Evolutionary conservation across 192 early-diverging fungal genomes (phyloP), one percentile per base, ranked within the genome.

Genomic region (Rhizoclosmatium sp.): DNA sequence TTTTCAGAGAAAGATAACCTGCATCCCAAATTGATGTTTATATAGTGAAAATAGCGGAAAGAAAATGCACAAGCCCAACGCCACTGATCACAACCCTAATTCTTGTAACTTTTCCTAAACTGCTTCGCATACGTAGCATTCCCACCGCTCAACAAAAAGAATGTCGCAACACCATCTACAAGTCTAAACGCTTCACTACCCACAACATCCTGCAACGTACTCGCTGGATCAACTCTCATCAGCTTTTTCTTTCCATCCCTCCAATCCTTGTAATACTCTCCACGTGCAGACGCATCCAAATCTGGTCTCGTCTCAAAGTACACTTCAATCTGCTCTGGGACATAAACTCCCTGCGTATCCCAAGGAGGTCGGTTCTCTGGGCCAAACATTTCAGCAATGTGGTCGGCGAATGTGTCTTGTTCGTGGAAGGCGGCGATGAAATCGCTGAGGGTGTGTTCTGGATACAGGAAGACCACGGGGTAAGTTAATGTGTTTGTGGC

Each of bases 391-490:
- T 90, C 83, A 40, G 89, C 87, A 5, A 99, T 81, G 79, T 98
- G 96, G 69, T 96, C 95, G 59, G 82, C 75, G 75, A 99, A 93
- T 23, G 95, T 91, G 69, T 88, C 84, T 12, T 89, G 80, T 85
- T 99, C 98, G 85, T 95, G 86, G 77, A 97, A 97, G 46, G 83
- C 84, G 70, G 91, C 86, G 65, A 99, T 94, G 65, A 94, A 87
- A 82, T 99, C 98, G 2, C 93, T 93, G 75, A 99, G 90, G 72
- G 92, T 92, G 77, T 92, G 84, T 84, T 99, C 96, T 39, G 98
- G 98, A 81, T 99, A 99, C 80, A 98, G 82, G 70, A 99, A 95
- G 45, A 95, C 85, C 3, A 95, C 94, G 0, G 98, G 98, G 87
- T 92, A 92, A 5, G 89, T 85, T 14, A 99, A 78, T 23, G 85